These are phyloP conservation scores for Neurospora sp. DNA, from an alignment of 495 filamentous ascomycete genomes.

Conservation along the genomic window DNA sequence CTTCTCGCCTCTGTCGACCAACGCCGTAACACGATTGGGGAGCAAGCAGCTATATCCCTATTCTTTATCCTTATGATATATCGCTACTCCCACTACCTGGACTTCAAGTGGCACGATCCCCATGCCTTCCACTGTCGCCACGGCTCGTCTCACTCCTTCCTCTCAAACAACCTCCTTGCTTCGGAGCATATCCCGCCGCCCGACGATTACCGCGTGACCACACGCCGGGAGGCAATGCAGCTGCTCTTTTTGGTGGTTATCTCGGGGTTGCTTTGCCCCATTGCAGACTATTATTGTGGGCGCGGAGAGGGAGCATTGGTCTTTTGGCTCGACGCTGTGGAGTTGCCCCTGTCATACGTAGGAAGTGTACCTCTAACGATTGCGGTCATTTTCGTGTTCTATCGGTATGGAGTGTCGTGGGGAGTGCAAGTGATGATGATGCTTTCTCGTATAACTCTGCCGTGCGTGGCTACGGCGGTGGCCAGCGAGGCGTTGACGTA, in stretches of 20 bases:
- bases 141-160: no score
- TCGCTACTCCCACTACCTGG: neutral
- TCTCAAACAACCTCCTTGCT: neutral
- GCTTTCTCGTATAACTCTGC: neutral
- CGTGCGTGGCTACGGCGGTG: neutral
- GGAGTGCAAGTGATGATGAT: neutral
- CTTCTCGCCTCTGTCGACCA: neutral
- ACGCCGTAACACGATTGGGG: no score
- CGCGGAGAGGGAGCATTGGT: neutral
- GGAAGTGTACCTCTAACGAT: neutral
- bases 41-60: neutral
- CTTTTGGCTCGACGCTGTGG: neutral
- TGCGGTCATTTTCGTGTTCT: no score
- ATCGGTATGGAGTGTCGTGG: no score
- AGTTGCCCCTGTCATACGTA: neutral
- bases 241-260: neutral
- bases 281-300: neutral
- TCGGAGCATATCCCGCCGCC: neutral
- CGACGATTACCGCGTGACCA: neutral
- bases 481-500: fast-evolving
- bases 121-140: no score
- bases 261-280: neutral
- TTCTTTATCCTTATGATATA: neutral
- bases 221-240: fast-evolving
- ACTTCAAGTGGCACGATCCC: neutral